Evolutionary conservation across 805 yeast species (phyloP), one percentile per base, ranked within the genome.

Genomic region (Wickerhamiella brachini): DNA sequence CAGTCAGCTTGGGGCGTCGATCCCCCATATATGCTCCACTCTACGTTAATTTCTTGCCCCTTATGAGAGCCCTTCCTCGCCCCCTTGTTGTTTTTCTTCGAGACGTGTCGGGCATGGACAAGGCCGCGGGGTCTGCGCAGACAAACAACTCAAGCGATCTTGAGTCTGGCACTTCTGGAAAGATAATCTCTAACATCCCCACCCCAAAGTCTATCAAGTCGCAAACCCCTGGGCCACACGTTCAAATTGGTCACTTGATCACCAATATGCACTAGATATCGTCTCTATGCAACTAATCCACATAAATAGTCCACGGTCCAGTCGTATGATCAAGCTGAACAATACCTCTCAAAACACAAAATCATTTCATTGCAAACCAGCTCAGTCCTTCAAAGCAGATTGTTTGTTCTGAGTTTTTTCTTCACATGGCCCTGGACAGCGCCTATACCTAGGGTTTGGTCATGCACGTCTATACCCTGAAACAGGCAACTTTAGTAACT

Each of bases 1-100:
- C 85, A 0, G 67, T 86, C 31, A 75, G 73, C 47, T 61, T 72
- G 47, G 93, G 93, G 5, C 68, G 73, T 52, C 64, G 81, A 41
- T 87, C 89, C 2, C 85, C 81, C 51, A 12, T 89, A 45, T 81
- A 75, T 55, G 57, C 79, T 29, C 97, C 97, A 0, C 69, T 81
- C 44, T 90, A 89, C 65, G 88, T 86, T 1, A 77, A 81, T 56
- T 67, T 85, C 45, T 59, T 89, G 37, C 95, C 95, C 0, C 53
- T 84, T 1, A 68, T 88, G 56, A 72, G 93, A 51, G 78, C 80
- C 0, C 64, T 79, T 15, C 95, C 95, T 0, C 78, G 85, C 82
- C 86, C 83, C 1, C 38, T 85, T 1, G 79, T 73, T 8, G 77
- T 71, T 50, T n/a, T 73, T 0, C 69, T 75, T 1, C 67, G 96